phyloP scores from a whole-genome alignment of 495 filamentous ascomycete genomes.

The Penicillium diatomitis region DNA sequence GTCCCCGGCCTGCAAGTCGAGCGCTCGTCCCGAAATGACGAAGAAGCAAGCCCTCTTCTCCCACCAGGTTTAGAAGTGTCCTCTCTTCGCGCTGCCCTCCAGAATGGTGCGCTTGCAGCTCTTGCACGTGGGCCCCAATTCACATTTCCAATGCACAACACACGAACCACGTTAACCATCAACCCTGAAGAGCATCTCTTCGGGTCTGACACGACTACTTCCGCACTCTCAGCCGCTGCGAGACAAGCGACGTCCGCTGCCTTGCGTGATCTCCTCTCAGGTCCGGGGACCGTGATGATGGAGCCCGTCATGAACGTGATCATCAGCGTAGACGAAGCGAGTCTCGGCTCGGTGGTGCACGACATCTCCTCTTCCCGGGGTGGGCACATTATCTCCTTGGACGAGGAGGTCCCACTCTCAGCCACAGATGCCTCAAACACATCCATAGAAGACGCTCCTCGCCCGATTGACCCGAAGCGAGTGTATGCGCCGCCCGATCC shows the following conservation, averaged over 20 bases:
- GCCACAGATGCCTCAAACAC: slow-evolving; percentile 13
- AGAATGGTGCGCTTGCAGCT: slow-evolving; percentile 74
- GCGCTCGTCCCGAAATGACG: slow-evolving; percentile 24
- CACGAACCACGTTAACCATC: slow-evolving; percentile 58
- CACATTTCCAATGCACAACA: slow-evolving; percentile 63
- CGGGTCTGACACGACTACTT: slow-evolving; percentile 53
- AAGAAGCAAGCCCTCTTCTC: slow-evolving; percentile 33
- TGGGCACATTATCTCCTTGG: slow-evolving; percentile 75
- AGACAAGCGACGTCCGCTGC: slow-evolving; percentile 60
- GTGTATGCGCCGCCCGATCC: slow-evolving; percentile 84
- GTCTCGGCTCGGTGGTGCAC: slow-evolving; percentile 77
- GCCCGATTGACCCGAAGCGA: slow-evolving; percentile 52
- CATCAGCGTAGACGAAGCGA: slow-evolving; percentile 73
- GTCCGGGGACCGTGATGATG: slow-evolving; percentile 54
- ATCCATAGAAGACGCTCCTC: slow-evolving; percentile 17
- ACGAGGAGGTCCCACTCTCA: slow-evolving; percentile 42
- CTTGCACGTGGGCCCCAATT: slow-evolving; percentile 76
- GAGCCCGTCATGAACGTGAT: slow-evolving; percentile 87
- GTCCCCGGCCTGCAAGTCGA: slow-evolving; percentile 36
- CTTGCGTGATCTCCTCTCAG: slow-evolving; percentile 40
- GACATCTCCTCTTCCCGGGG: slow-evolving; percentile 78
- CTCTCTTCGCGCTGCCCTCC: slow-evolving; percentile 53
- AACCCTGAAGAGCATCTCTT: slow-evolving; percentile 57
- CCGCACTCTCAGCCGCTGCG: slow-evolving; percentile 71
- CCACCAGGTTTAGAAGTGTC: slow-evolving; percentile 49